Base-by-base conservation (phyloP, 768 basidiomycete species). In the Rhodotorula sphaerocarpa region DNA sequence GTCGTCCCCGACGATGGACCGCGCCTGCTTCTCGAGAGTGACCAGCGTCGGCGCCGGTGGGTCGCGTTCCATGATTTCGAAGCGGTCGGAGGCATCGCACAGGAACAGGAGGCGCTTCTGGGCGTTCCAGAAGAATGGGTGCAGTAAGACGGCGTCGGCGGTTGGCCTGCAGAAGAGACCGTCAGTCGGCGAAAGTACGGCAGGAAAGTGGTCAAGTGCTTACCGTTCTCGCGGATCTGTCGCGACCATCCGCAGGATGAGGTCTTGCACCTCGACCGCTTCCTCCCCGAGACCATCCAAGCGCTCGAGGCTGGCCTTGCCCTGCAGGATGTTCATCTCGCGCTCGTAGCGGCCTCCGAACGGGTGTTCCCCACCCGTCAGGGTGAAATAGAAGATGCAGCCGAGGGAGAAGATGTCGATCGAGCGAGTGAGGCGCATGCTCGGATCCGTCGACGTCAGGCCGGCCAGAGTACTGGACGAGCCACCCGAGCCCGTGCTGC, bases 111-210 rank as follows among this genome's bases (percentile, higher is more conserved):
- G 78, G 45, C 93, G 82, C 59, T 86, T 83, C 12, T 81, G 85
- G 0, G 91, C 78, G 57, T 90, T 85, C 95, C 95, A 99, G 79
- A 96, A 99, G 80, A 88, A 93, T 0, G 95, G 95, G 77, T 97
- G 93, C 27, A 87, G 77, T 25, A 97, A 79, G 75, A 86, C 87
- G n/a, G 82, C 83, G 18, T 82, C 83, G 11, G 92, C 93, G 68
- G 91, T 86, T 2, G 92, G 95, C 72, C 93, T 74, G 59, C 10
- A 59, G 59, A 16, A 23, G 36, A 4, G 21, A 7, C 5, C 31
- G 56, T n/a, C 27, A 42, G 60, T 28, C 28, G 10, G 20, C 27
- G 7, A 3, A 12, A 23, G 43, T 12, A 64, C 25, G n/a, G n/a
- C n/a, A n/a, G n/a, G n/a, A 43, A 41, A n/a, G 47, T 34, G 10